Percentiles rank a stretch among this genome's conserved stretches.
These are phyloP conservation scores for Candida tetrigidarum DNA, from an alignment of 1,139 yeast species.

Conservation along the genomic window DNA sequence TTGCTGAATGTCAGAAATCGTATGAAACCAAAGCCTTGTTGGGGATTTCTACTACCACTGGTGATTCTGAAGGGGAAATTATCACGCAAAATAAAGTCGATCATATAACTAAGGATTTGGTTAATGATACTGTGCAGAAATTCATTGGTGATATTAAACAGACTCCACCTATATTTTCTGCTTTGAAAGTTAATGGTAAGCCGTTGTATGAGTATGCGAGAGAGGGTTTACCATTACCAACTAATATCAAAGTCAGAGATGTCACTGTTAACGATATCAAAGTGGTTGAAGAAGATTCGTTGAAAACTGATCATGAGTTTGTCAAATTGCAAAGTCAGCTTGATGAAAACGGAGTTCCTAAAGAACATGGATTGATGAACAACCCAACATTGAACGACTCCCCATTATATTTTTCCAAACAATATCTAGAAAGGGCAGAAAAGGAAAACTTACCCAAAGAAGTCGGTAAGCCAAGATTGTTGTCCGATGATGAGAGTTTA, in stretches of 20 bases:
- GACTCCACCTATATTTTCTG: slow-evolving; percentile 95
- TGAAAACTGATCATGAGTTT: slow-evolving; percentile 61
- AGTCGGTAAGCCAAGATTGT: slow-evolving; percentile 31
- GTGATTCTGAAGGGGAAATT: slow-evolving; percentile 89
- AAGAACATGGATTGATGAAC: slow-evolving; percentile 47
- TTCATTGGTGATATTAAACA: slow-evolving; percentile 83
- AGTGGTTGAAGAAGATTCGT: slow-evolving; percentile 54
- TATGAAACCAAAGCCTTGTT: slow-evolving; percentile 85
- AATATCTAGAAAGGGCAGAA: slow-evolving; percentile 48
- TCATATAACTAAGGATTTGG: slow-evolving; percentile 60
- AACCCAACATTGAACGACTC: slow-evolving; percentile 70
- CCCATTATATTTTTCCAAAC: slow-evolving; percentile 59
- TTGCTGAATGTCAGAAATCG: slow-evolving; percentile 72
- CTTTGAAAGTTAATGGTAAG: slow-evolving; percentile 92
- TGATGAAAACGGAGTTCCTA: slow-evolving; percentile 55
- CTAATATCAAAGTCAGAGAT: slow-evolving; percentile 74
- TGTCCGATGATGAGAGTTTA: slow-evolving; percentile 27
- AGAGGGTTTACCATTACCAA: slow-evolving; percentile 83
- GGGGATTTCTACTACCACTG: slow-evolving; percentile 93
- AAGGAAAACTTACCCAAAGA: slow-evolving; percentile 33
- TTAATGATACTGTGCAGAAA: slow-evolving; percentile 55
- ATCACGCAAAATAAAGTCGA: slow-evolving; percentile 58
- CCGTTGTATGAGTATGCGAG: slow-evolving; percentile 95
- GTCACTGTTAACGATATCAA: slow-evolving; percentile 63
- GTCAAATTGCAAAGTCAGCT: slow-evolving; percentile 51